Evolutionary conservation across 331 rosid species (phyloP).

Genomic region (Acacia concinna): DNA sequence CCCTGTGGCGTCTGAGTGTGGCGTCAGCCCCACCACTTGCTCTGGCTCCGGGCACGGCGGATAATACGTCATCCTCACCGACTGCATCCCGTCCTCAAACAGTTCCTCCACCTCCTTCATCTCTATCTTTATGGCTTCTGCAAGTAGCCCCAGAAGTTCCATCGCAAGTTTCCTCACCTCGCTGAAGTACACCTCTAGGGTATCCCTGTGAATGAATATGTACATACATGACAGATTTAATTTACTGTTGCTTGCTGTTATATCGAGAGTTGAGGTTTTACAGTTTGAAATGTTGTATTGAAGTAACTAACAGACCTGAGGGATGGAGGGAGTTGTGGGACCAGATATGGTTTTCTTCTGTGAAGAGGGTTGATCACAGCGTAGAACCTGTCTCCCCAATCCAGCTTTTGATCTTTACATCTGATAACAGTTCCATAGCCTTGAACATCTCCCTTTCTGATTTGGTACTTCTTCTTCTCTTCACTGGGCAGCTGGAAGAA

Average conservation of each 20-base stretch:
- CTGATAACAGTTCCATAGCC: slow-evolving; percentile 65
- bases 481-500: slow-evolving; percentile 67
- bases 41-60: slow-evolving; percentile 80
- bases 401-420: slow-evolving; percentile 61
- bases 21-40: slow-evolving; percentile 51
- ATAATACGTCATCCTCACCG: slow-evolving; percentile 62
- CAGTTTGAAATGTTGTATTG: not conserved
- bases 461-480: slow-evolving; percentile 55
- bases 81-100: slow-evolving; percentile 62
- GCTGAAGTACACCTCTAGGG: slow-evolving; percentile 50
- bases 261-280: no score
- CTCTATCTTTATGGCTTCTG: slow-evolving; percentile 48
- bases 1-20: slow-evolving; percentile 68
- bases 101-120: slow-evolving; percentile 41
- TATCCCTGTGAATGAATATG: slow-evolving; percentile 39
- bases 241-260: no score
- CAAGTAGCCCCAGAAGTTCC: slow-evolving; percentile 48
- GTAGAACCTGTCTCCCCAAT: slow-evolving; percentile 80
- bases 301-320: slow-evolving; percentile 39
- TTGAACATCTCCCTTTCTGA: slow-evolving; percentile 61
- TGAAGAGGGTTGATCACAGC: slow-evolving; percentile 55
- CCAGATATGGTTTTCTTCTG: slow-evolving; percentile 60
- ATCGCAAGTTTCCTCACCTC: slow-evolving; percentile 51
- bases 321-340: slow-evolving; percentile 57
- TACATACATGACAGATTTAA: not conserved